Conservation (phyloP, 257 asterid genomes). For the Rehmannia glutinosa region DNA sequence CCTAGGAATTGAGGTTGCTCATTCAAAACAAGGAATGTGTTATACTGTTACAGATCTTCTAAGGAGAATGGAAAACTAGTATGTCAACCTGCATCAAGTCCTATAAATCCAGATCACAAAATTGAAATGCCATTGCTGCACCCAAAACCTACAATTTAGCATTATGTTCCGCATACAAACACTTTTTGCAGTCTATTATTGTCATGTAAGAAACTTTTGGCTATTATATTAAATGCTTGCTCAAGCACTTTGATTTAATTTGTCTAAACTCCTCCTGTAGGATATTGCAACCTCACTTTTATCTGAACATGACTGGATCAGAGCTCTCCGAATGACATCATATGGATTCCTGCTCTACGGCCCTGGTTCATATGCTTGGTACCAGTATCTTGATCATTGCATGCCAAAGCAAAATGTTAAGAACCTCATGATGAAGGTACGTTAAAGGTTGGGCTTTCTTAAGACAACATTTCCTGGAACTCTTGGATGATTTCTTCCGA, state of each 20-base stretch:
- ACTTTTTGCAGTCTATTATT: neutral
- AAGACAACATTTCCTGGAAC: neutral
- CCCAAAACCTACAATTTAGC: neutral
- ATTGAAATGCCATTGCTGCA: neutral
- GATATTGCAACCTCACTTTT: conserved; percentile 39
- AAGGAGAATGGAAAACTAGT: too few relatives aligned
- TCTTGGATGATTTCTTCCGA: neutral
- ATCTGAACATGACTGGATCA: conserved; percentile 72
- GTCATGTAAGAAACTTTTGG: neutral
- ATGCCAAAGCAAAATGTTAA: conserved; percentile 71
- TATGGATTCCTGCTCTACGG: conserved; percentile 87
- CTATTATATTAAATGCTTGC: neutral
- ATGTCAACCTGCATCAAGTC: too few relatives aligned
- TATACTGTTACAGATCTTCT: too few relatives aligned
- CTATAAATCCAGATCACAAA: too few relatives aligned
- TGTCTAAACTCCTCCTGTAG: conserved; percentile 28
- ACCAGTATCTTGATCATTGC: conserved; percentile 65
- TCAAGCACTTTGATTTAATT: neutral
- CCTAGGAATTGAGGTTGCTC: too few relatives aligned
- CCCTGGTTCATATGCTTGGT: conserved; percentile 93
- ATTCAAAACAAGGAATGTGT: too few relatives aligned
- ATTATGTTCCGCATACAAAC: neutral
- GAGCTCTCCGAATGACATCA: conserved; percentile 81
- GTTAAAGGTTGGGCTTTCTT: neutral
- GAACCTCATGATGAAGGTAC: conserved; percentile 63